These are phyloP conservation scores for Chrysoporthe deuterocubensis DNA, from an alignment of 2,329 filamentous ascomycete species.

Conservation along the genomic window DNA sequence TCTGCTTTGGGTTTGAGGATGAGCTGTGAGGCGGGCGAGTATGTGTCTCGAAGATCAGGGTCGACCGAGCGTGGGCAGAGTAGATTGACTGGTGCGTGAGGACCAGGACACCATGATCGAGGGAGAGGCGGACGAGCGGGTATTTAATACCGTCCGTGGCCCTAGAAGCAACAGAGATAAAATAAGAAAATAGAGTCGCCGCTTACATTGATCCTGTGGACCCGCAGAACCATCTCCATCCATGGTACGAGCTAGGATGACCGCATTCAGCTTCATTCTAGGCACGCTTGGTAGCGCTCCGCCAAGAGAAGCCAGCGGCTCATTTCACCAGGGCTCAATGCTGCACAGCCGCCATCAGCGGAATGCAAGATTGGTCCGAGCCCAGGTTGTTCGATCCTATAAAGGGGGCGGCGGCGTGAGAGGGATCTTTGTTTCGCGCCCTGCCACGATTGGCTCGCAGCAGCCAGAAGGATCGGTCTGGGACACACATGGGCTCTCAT, in stretches of 20 bases:
- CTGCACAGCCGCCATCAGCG: not conserved
- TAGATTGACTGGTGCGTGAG: not conserved
- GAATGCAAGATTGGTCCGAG: not conserved
- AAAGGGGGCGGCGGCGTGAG: not conserved
- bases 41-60: not conserved
- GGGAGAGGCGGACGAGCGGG: not conserved
- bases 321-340: slow-evolving; percentile 6
- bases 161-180: not conserved
- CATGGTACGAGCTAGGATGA: not conserved
- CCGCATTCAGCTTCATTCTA: not conserved
- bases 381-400: not conserved
- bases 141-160: not conserved
- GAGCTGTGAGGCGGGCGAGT: not conserved
- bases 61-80: not conserved
- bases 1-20: slow-evolving; percentile 17
- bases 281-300: not conserved
- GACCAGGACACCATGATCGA: not conserved
- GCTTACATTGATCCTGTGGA: not conserved
- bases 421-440: not conserved
- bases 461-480: not conserved
- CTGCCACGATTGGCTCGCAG: not conserved
- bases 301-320: not conserved
- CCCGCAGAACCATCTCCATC: not conserved
- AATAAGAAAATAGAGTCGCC: not conserved
- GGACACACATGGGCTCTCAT: not conserved